A percentile compares a stretch with the other conserved stretches of the same genome.
These are phyloP conservation scores for Pichia sp. DNA, from an alignment of 1,139 yeast species.

Conservation along the genomic window DNA sequence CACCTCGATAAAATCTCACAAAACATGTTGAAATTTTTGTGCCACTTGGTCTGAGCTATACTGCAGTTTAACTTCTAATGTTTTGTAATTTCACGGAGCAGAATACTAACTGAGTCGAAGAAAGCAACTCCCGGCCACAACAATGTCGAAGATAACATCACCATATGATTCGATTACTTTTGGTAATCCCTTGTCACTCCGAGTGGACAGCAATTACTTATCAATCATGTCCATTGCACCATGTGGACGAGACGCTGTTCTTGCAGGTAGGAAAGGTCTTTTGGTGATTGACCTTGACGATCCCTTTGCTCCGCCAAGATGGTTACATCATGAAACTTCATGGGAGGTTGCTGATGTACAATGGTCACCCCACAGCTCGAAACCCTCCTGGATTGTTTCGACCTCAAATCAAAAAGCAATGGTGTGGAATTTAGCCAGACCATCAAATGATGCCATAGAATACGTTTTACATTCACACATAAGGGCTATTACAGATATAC, in stretches of 20 bases:
- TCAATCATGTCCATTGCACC: conserved; percentile 82
- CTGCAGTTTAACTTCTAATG: background rate
- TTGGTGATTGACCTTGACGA: conserved; percentile 90
- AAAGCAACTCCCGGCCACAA: background rate
- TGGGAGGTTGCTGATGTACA: conserved; percentile 99
- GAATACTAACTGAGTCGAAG: background rate
- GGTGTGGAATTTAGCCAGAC: conserved; percentile 83
- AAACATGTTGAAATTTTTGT: background rate
- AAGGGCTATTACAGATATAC: conserved; percentile 92
- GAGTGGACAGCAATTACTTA: conserved; percentile 65
- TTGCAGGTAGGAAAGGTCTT: conserved; percentile 86
- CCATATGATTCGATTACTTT: conserved; percentile 44
- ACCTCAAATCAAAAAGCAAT: conserved; percentile 94
- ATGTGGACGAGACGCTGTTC: conserved; percentile 85
- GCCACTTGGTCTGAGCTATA: background rate
- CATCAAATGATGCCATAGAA: conserved; percentile 74
- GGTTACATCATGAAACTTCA: conserved; percentile 85
- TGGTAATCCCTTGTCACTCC: conserved; percentile 72
- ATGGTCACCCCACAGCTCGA: conserved; percentile 87
- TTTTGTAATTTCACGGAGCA: background rate
- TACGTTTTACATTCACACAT: conserved; percentile 85
- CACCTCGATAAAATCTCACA: background rate
- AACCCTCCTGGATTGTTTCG: conserved; percentile 88
- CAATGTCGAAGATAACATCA: conserved; percentile 17
- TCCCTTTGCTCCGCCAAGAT: conserved; percentile 91